Evolutionary conservation across 768 basidiomycete species (phyloP).

Genomic region (Tephrocybe sp.): DNA sequence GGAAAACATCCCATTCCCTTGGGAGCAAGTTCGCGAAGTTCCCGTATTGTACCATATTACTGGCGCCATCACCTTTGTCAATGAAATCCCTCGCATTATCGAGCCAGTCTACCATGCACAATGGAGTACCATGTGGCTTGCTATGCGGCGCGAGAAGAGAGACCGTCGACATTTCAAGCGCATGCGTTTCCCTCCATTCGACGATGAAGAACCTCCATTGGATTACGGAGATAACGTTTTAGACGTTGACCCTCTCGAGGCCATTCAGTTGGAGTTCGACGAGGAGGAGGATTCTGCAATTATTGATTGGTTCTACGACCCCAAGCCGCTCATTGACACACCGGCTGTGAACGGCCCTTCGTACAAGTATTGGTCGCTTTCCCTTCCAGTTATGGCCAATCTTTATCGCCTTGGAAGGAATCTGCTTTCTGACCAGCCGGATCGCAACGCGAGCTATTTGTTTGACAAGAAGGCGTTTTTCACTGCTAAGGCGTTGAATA

Average conservation of each 20-base stretch:
- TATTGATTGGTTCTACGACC: conserved; percentile 98
- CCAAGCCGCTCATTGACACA: conserved; percentile 90
- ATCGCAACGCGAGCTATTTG: conserved; percentile 87
- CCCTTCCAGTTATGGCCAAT: conserved; percentile 95
- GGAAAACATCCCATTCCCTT: conserved; percentile 96
- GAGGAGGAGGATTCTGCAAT: conserved; percentile 89
- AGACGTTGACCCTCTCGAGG: conserved; percentile 96
- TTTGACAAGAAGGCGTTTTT: conserved; percentile 99
- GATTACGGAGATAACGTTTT: conserved; percentile 99
- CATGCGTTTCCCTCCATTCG: conserved; percentile 99
- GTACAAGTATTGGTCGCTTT: conserved; percentile 90
- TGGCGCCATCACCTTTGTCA: conserved; percentile 99
- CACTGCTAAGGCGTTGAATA: conserved; percentile 94
- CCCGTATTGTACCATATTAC: conserved; percentile 99
- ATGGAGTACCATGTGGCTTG: conserved; percentile 99
- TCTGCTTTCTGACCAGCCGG: conserved; percentile 88
- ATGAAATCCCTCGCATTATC: conserved; percentile 94
- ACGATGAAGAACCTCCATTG: conserved; percentile 97
- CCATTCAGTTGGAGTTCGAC: conserved; percentile 95
- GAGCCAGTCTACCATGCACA: conserved; percentile 99
- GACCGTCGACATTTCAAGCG: conserved; percentile 99
- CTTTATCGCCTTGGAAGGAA: conserved; percentile 94
- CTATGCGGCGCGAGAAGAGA: conserved; percentile 97
- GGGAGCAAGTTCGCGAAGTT: conserved; percentile 99
- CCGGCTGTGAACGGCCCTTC: conserved; percentile 89